These are phyloP conservation scores for Fusarium cyanostomum DNA, from an alignment of 2,329 filamentous ascomycete genomes.

Conservation along the genomic window DNA sequence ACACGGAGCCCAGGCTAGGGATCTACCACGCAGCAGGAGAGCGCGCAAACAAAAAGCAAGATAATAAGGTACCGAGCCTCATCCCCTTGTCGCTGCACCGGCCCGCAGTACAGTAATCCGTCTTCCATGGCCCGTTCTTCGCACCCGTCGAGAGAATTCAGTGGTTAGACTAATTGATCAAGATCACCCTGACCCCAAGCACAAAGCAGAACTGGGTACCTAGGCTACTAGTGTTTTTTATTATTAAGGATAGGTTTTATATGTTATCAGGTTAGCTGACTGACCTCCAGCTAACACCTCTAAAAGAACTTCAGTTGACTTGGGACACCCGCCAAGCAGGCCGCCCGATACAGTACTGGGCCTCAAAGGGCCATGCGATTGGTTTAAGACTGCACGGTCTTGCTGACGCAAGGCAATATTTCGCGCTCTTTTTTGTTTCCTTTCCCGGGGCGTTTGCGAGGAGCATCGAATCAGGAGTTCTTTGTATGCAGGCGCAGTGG, in stretches of 20 bases:
- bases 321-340: too few relatives aligned
- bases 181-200: too few relatives aligned
- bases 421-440: slow-evolving; percentile 11
- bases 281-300: too few relatives aligned
- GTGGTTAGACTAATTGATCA: too few relatives aligned
- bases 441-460: neutral
- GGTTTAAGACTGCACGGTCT: slow-evolving; percentile 16
- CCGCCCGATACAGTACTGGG: too few relatives aligned
- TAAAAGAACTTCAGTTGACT: too few relatives aligned
- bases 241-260: too few relatives aligned
- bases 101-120: slow-evolving; percentile 24
- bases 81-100: slow-evolving; percentile 33
- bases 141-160: slow-evolving; percentile 8
- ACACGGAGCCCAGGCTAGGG: neutral
- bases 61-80: neutral
- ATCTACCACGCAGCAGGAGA: neutral
- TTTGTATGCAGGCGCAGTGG: neutral
- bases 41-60: neutral
- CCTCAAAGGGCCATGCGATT: too few relatives aligned
- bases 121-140: slow-evolving; percentile 33
- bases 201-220: too few relatives aligned
- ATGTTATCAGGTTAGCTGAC: too few relatives aligned
- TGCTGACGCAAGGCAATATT: slow-evolving; percentile 19
- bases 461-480: neutral
- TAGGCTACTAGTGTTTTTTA: too few relatives aligned